Percentiles rank a stretch among this genome's conserved stretches.
These are phyloP conservation scores for Fusarium siculi DNA, from an alignment of 2,329 filamentous ascomycete species.

Conservation along the genomic window DNA sequence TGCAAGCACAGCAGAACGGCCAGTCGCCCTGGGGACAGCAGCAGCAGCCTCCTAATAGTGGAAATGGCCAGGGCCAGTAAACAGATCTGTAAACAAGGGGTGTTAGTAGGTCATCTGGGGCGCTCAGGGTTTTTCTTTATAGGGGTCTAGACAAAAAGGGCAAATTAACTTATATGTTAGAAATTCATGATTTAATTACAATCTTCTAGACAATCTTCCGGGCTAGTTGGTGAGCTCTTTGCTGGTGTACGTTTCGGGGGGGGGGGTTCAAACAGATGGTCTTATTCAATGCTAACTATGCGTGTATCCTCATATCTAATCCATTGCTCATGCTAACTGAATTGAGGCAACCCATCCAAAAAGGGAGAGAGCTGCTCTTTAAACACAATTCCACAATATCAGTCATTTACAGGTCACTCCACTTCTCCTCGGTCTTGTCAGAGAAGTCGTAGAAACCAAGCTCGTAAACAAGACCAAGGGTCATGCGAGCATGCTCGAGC, in stretches of 20 bases:
- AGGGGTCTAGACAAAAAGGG: slow-evolving; percentile 38
- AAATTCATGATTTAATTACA: slow-evolving; percentile 15
- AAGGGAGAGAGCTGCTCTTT: not conserved
- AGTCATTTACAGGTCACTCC: slow-evolving; percentile 51
- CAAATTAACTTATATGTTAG: not conserved
- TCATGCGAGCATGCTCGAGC: slow-evolving; percentile 89
- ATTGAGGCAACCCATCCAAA: not conserved
- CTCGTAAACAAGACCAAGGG: slow-evolving; percentile 84
- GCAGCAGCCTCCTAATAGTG: slow-evolving; percentile 45
- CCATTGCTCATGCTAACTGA: slow-evolving; percentile 21
- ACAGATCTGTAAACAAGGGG: not conserved
- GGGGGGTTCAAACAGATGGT: not conserved
- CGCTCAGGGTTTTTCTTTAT: slow-evolving; percentile 20
- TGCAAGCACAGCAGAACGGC: slow-evolving; percentile 50
- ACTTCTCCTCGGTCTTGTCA: slow-evolving; percentile 47
- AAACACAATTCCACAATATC: not conserved
- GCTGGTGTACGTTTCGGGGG: not conserved
- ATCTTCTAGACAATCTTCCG: not conserved
- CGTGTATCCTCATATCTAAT: slow-evolving; percentile 26
- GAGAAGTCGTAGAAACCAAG: slow-evolving; percentile 80
- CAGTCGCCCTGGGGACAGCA: slow-evolving; percentile 45
- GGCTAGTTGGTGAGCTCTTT: not conserved
- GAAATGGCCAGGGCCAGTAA: slow-evolving; percentile 43
- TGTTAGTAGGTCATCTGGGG: slow-evolving; percentile 22
- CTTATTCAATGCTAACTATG: slow-evolving; percentile 1